phyloP scores from a whole-genome alignment of 441 rosid genomes.

The California macrophylla region DNA sequence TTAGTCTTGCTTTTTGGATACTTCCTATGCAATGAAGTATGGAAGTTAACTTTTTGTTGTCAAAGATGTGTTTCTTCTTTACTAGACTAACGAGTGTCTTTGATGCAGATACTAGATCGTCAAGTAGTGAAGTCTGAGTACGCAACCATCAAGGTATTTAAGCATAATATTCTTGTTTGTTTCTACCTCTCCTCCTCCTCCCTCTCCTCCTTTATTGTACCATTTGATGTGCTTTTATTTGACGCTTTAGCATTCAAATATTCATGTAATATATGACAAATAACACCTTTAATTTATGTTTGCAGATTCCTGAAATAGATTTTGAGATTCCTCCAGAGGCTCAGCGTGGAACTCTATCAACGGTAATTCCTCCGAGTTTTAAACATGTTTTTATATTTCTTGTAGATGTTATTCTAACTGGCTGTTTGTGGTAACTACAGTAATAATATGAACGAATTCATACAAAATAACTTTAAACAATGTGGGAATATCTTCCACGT shows the following conservation, averaged over 20 bases:
- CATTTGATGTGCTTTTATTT: background rate
- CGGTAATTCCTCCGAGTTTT: conserved; percentile 38
- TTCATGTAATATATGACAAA: background rate
- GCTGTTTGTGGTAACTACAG: background rate
- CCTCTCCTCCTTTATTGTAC: too few species aligned
- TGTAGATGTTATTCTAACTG: background rate
- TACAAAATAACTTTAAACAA: background rate
- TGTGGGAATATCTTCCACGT: background rate
- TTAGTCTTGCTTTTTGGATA: background rate
- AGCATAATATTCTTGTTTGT: background rate
- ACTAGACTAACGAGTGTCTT: conserved; percentile 2
- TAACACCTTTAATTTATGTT: conserved; percentile 1
- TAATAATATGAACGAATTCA: background rate
- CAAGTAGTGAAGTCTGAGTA: conserved; percentile 90
- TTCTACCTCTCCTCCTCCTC: too few species aligned
- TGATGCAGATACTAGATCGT: conserved; percentile 51
- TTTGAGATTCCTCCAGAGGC: conserved; percentile 98
- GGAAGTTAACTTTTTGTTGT: background rate
- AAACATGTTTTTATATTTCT: background rate
- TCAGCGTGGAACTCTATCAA: conserved; percentile 84
- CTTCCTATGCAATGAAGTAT: background rate
- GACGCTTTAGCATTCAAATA: background rate
- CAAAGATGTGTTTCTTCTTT: background rate
- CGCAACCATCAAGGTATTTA: conserved; percentile 66
- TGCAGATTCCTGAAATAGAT: conserved; percentile 84